Conservation (phyloP, 179 eudicot species). For the Beta lomatogona region DNA sequence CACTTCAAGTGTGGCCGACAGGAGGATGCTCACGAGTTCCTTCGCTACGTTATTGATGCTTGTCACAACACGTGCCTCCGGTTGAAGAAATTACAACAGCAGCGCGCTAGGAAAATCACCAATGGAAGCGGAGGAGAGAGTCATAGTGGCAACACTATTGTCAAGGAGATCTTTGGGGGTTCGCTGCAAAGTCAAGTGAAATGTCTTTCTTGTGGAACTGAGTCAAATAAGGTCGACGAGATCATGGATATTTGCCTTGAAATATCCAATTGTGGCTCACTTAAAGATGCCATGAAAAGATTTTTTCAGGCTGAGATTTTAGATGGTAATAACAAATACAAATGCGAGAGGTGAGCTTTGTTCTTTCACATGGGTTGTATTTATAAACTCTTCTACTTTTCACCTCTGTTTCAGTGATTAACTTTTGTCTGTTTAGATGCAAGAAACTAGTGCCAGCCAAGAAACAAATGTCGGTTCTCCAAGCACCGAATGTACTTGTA, state of each 20-base stretch:
- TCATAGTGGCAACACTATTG: constrained; percentile 44
- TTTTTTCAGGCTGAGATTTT: constrained; percentile 89
- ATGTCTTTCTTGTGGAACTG: constrained; percentile 84
- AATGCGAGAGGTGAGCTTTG: constrained; percentile 73
- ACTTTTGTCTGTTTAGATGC: constrained; percentile 57
- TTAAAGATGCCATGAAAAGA: constrained; percentile 75
- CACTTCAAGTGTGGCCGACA: constrained; percentile 79
- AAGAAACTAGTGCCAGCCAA: constrained; percentile 85
- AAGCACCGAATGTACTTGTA: constrained; percentile 94
- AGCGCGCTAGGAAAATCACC: constrained; percentile 43
- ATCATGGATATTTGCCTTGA: constrained; percentile 98
- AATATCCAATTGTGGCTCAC: constrained; percentile 62
- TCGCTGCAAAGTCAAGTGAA: constrained; percentile 93
- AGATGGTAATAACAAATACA: constrained; percentile 95
- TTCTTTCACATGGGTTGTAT: constrained; percentile 2
- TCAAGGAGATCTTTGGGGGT: constrained; percentile 95
- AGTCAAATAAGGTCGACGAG: constrained; percentile 94
- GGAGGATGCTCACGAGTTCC: constrained; percentile 98
- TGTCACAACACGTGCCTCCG: constrained; percentile 89
- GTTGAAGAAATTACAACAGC: constrained; percentile 73
- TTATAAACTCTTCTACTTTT: constrained; percentile 2
- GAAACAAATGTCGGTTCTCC: constrained; percentile 94
- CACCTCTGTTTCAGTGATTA: constrained; percentile 9
- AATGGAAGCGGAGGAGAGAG: constrained; percentile 50
- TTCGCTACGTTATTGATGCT: constrained; percentile 90